phyloP scores from a whole-genome alignment of 306 rosid genomes.

The Ormosia semicastrata region DNA sequence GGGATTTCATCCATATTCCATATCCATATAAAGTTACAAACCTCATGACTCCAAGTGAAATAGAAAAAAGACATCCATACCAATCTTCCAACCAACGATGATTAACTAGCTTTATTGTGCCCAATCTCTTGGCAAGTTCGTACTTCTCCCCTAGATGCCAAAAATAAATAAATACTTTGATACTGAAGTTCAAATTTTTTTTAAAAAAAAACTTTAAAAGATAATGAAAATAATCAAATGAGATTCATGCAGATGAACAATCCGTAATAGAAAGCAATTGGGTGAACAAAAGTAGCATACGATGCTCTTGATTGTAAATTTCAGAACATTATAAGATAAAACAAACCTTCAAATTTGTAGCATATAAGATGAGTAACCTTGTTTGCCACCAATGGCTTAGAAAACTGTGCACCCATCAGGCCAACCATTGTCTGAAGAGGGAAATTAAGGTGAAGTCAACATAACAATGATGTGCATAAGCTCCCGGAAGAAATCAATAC shows the following conservation, averaged over 20 bases:
- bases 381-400: conserved; percentile 89
- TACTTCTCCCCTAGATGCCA: conserved; percentile 77
- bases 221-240: neutral
- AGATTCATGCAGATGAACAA: neutral
- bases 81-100: conserved; percentile 96
- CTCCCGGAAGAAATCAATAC: neutral
- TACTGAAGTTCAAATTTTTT: neutral
- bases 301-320: neutral
- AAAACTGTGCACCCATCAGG: conserved; percentile 85
- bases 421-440: conserved; percentile 69
- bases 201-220: neutral
- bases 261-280: conserved; percentile 2
- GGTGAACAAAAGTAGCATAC: neutral
- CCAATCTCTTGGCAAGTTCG: conserved; percentile 75
- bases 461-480: neutral
- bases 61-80: conserved; percentile 34
- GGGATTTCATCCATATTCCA: neutral
- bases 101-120: conserved; percentile 73
- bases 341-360: conserved; percentile 93
- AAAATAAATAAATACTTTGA: neutral
- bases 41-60: neutral
- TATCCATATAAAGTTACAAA: neutral
- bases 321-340: neutral
- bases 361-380: conserved; percentile 91
- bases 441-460: conserved; percentile 7